phyloP scores from a whole-genome alignment of 352 stramenopile genomes.

The Globisporangium yorkense region DNA sequence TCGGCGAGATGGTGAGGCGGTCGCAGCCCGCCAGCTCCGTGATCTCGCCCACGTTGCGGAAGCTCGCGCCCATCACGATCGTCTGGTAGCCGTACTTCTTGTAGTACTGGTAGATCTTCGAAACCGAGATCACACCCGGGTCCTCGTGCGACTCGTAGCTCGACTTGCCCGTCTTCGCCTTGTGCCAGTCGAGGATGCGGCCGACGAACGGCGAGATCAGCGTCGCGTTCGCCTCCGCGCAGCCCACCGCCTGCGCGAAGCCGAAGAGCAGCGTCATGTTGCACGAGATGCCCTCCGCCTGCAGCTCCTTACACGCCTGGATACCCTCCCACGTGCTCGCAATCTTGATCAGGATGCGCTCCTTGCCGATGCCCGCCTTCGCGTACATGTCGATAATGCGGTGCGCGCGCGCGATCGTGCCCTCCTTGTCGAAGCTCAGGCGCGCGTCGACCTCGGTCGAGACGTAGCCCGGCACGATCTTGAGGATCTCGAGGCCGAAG shows the following conservation, averaged over 20 bases:
- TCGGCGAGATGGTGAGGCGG: constrained; percentile 96
- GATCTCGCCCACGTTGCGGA: constrained; percentile 97
- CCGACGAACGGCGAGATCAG: constrained; percentile 97
- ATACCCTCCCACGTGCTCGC: constrained; percentile 98
- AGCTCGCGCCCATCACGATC: constrained; percentile 95
- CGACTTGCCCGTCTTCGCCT: constrained; percentile 89
- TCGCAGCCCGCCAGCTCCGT: constrained; percentile 95
- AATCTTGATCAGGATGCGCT: constrained; percentile 98
- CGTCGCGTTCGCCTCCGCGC: constrained; percentile 93
- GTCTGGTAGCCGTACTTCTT: constrained; percentile 97
- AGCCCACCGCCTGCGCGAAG: constrained; percentile 94
- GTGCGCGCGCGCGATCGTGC: constrained; percentile 89
- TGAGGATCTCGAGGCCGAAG: constrained; percentile 96
- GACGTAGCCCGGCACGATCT: constrained; percentile 96
- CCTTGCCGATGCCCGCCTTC: constrained; percentile 91
- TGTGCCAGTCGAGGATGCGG: constrained; percentile 97
- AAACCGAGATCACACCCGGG: constrained; percentile 95
- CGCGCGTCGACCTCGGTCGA: constrained; percentile 98
- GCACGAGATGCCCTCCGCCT: constrained; percentile 97
- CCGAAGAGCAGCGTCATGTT: constrained; percentile 99
- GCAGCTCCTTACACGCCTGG: constrained; percentile 93
- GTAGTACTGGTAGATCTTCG: constrained; percentile 98
- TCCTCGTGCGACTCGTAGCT: constrained; percentile 93
- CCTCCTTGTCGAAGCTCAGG: constrained; percentile 95
- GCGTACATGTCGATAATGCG: constrained; percentile 98